Evolutionary conservation across 176 grass and related monocot genomes (phyloP).

Genomic region (Paspalum notatum): DNA sequence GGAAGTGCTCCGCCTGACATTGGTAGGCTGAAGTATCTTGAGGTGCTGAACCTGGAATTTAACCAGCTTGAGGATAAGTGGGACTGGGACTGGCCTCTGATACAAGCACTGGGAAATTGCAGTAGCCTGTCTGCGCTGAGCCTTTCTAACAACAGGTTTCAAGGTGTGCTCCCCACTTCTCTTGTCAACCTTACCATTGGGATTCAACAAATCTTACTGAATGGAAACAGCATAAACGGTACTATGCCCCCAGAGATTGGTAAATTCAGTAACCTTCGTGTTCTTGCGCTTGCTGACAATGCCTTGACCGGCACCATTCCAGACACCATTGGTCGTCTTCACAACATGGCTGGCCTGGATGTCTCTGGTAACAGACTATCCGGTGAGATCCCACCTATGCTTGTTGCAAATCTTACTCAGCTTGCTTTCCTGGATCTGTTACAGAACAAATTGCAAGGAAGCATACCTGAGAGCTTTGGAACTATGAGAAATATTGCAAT

Average conservation of each 20-base stretch:
- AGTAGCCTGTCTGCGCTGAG: not conserved
- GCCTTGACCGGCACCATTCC: conserved; percentile 27
- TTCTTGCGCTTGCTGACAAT: conserved; percentile 11
- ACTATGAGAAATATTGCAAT: conserved; percentile 6
- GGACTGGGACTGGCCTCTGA: conserved; percentile 37
- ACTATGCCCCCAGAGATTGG: not conserved
- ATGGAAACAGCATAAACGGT: conserved; percentile 20
- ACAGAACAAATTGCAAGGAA: conserved; percentile 7
- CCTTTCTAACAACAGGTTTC: conserved; percentile 31
- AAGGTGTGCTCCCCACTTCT: conserved; percentile 8
- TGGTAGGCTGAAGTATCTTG: conserved; percentile 31
- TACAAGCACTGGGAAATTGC: conserved; percentile 27
- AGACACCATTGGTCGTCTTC: conserved; percentile 9
- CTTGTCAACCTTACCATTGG: conserved; percentile 13
- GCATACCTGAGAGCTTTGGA: conserved; percentile 29
- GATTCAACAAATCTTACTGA: not conserved
- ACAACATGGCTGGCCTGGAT: conserved; percentile 16
- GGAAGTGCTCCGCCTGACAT: not conserved
- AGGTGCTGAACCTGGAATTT: conserved; percentile 3
- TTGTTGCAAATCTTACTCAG: conserved; percentile 13
- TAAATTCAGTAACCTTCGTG: conserved; percentile 11
- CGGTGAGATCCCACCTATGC: conserved; percentile 24
- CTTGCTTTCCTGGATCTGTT: conserved; percentile 11
- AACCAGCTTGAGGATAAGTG: conserved; percentile 29
- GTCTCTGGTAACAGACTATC: conserved; percentile 15